Conservation (phyloP, 331 rosid genomes). For the Acacia concinna region DNA sequence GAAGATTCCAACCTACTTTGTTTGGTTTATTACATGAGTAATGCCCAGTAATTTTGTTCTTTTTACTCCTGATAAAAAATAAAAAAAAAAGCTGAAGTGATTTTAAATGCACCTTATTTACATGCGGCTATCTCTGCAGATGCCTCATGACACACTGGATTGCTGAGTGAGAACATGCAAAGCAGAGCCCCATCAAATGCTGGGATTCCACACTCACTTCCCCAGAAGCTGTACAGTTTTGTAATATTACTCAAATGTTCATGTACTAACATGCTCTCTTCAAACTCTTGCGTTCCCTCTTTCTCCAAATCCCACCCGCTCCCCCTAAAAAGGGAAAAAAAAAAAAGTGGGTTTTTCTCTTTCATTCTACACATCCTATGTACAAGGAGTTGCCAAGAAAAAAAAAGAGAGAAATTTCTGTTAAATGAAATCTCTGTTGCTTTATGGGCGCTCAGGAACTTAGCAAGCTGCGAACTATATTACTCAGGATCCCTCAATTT, state of each 20-base stretch:
- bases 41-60: background rate
- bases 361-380: slow-evolving; percentile 26
- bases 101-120: slow-evolving; percentile 22
- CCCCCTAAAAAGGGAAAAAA: background rate
- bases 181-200: background rate
- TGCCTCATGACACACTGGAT: slow-evolving; percentile 13
- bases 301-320: background rate
- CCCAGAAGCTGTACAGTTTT: slow-evolving; percentile 42
- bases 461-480: background rate
- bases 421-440: background rate
- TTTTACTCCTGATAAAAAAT: background rate
- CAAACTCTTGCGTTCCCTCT: slow-evolving; percentile 27
- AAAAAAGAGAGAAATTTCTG: background rate
- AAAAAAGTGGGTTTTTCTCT: background rate
- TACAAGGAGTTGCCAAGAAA: slow-evolving; percentile 22
- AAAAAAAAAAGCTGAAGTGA: background rate
- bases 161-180: slow-evolving; percentile 31
- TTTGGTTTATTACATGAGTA: background rate
- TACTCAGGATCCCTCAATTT: background rate
- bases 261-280: slow-evolving; percentile 34
- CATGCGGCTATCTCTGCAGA: slow-evolving; percentile 38
- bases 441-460: background rate
- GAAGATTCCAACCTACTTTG: slow-evolving; percentile 15
- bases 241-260: slow-evolving; percentile 24
- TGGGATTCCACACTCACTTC: slow-evolving; percentile 38